Evolutionary conservation across 2,329 filamentous ascomycete genomes (phyloP), one percentile per base, ranked within the genome.

Genomic region (Xylariales sp.): DNA sequence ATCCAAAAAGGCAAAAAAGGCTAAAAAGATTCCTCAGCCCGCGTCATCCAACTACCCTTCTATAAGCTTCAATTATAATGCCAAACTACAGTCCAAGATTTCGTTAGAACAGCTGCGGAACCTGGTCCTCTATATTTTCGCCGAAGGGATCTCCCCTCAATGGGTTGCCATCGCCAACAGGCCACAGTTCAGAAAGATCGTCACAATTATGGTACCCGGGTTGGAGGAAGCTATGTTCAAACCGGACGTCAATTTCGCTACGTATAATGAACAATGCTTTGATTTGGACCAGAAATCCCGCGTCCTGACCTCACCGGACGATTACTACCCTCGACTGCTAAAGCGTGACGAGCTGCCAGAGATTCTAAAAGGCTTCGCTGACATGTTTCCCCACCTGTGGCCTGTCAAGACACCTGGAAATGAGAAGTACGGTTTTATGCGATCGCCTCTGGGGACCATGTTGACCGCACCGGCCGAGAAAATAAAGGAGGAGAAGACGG

Each of bases 201-300:
- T 98, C 36, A 88, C 93, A 48, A 83, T 99, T 72, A 95, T 97
- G 92, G 90, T 97, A 10, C 96, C 96, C 10, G 96, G 96, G 0
- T 82, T 99, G 30, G 95, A 98, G 77, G 88, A 93, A 75, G 91
- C 89, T 69, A 96, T 98, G 92, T 97, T 98, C 81, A 88, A 91
- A 78, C 85, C 87, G 12, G 77, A 80, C 45, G 83, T 86, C 45
- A 81, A 89, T 70, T 85, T 85, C 56, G 76, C 80, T 9, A 80
- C 76, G 1, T 88, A 84, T 74, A 82, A 84, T 50, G 77, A 81
- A 30, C 69, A 72, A 69, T 71, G 69, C 62, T 62, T 74, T 56
- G 73, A 77, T 28, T 72, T 74, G 64, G 68, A 73, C 23, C 77
- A 78, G 56, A 75, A 77, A 41, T 75, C 81, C 18, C 76, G 81